These are phyloP conservation scores for Aspergillus tubingensis DNA, from an alignment of 2,329 filamentous ascomycete species.

Conservation along the genomic window DNA sequence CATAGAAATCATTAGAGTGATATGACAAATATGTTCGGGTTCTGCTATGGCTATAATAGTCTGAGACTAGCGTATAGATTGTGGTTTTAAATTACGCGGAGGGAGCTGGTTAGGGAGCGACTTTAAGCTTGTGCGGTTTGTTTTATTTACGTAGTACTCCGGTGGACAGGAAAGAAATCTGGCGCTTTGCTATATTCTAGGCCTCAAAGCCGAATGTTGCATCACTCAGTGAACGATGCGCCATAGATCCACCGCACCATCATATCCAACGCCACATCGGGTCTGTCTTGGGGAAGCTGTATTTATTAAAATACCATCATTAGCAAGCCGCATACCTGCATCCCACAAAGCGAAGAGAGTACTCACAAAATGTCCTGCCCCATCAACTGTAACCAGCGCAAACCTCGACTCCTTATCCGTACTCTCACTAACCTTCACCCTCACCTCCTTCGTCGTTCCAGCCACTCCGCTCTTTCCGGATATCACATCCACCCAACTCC, in stretches of 20 bases:
- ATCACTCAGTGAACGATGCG: slow-evolving; percentile 37
- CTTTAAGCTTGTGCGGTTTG: no score
- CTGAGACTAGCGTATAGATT: no score
- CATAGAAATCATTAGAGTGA: no score
- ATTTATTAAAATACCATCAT: background rate
- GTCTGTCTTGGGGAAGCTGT: slow-evolving; percentile 17
- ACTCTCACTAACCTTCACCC: background rate
- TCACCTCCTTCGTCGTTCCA: slow-evolving; percentile 14
- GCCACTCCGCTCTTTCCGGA: slow-evolving; percentile 9
- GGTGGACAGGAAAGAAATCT: no score
- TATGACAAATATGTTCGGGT: no score
- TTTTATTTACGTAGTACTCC: no score
- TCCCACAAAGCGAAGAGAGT: background rate
- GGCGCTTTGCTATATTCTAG: no score
- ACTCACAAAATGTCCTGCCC: slow-evolving; percentile 19
- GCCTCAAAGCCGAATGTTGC: no score
- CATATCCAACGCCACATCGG: slow-evolving; percentile 18
- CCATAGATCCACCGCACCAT: slow-evolving; percentile 40
- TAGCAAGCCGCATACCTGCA: background rate
- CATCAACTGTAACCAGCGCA: slow-evolving; percentile 19
- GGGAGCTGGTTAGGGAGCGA: no score
- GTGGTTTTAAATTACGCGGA: no score
- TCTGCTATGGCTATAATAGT: no score
- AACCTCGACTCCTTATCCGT: slow-evolving; percentile 7
- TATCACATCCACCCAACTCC: slow-evolving; percentile 14